Base-by-base conservation (phyloP, 768 basidiomycete species). In the Suillus discolor region DNA sequence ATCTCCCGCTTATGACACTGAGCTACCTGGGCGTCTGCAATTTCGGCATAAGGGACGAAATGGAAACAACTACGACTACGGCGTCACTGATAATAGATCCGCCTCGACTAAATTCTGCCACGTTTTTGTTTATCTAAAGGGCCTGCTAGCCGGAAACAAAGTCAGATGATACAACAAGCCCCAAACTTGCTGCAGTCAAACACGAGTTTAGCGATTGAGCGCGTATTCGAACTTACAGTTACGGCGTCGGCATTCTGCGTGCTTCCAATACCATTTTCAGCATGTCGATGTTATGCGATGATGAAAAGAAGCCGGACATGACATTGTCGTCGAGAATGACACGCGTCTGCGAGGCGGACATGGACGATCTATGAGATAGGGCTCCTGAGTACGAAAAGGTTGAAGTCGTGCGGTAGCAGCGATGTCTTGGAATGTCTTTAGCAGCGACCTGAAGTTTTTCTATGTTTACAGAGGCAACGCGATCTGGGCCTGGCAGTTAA, bases 261-360 rank as follows among this genome's bases (percentile, higher is more conserved):
- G 25, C 53, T 41, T 62, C 64, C 57, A 4, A 42, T 66, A 6
- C 62, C 55, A 25, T 63, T 31, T 54, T 68, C 15, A 66, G 62
- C 51, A 49, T 57, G 6, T 65, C 38, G n/a, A n/a, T n/a, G 41
- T 44, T 57, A 4, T 51, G 65, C 65, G 61, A 68, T 2, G 47
- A 45, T 23, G 61, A 34, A 34, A 57, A 62, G 13, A 68, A 44
- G 13, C n/a, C 11, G n/a, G 13, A 49, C 25, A 25, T 57, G 34
- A 28, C 57, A 12, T 39, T 38, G 34, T 68, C 67, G 55, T 63
- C 41, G 13, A 61, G 31, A 7, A 13, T 8, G 54, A 47, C 47
- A 51, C 61, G 9, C 51, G 53, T 57, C 47, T 42, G 57, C 63
- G 34, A 64, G 63, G 12, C 12, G 38, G 16, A 62, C 9, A 34